A percentile compares a stretch with the other conserved stretches of the same genome.
phyloP scores from a whole-genome alignment of 768 basidiomycete genomes.

The Rhodocollybia butyracea region DNA sequence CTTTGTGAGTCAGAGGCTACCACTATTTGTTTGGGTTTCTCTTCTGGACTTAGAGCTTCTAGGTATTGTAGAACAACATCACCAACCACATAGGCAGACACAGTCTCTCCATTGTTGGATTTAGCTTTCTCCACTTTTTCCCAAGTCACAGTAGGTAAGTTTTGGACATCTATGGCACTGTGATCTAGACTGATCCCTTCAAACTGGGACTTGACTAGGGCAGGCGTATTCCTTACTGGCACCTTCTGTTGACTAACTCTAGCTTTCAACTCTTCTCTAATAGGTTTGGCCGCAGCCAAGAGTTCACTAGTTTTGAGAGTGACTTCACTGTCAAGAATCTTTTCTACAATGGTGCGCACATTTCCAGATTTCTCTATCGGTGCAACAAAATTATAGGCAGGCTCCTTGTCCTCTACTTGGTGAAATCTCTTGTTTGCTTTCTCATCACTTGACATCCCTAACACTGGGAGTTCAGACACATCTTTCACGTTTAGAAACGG shows the following conservation, averaged over 20 bases:
- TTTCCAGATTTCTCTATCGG: not conserved
- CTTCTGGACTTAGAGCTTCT: not conserved
- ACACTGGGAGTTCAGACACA: not conserved
- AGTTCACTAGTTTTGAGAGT: not conserved
- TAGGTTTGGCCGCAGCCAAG: not conserved
- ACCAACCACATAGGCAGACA: not conserved
- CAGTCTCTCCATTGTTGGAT: not conserved
- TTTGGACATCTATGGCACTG: not conserved
- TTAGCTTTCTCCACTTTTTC: not conserved
- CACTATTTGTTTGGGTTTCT: conserved; percentile 5
- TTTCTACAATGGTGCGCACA: not conserved
- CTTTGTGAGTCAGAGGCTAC: conserved; percentile 21
- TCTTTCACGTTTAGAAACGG: not conserved
- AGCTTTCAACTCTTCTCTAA: not conserved
- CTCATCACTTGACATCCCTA: not conserved
- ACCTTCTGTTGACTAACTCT: not conserved
- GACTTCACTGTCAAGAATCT: not conserved
- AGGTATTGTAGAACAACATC: conserved; percentile 1
- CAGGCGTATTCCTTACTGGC: not conserved
- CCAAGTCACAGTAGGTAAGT: not conserved
- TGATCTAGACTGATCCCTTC: not conserved
- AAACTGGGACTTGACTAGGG: not conserved
- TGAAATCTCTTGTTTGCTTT: not conserved
- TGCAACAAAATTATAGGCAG: not conserved
- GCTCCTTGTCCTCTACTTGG: not conserved